These are phyloP conservation scores for Fusarium graminum DNA, from an alignment of 2,329 filamentous ascomycete species.

Conservation along the genomic window DNA sequence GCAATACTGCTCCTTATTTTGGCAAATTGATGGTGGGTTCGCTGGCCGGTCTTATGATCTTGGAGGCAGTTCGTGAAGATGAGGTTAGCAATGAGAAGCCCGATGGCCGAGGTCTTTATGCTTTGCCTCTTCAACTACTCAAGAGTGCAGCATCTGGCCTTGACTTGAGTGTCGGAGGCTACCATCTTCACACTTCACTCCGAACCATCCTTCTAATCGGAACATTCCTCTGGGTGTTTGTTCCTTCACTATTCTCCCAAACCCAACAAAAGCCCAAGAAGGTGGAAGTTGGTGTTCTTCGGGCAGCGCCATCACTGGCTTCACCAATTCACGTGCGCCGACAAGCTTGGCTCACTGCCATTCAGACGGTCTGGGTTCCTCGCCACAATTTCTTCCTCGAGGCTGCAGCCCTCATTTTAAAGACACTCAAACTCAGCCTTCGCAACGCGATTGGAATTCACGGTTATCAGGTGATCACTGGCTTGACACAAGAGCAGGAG, in stretches of 20 bases:
- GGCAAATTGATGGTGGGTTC: conserved; percentile 93
- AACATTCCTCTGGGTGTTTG: conserved; percentile 66
- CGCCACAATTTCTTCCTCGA: conserved; percentile 89
- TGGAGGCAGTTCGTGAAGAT: conserved; percentile 81
- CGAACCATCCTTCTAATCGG: conserved; percentile 67
- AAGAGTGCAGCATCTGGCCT: conserved; percentile 61
- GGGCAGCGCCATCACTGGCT: conserved; percentile 76
- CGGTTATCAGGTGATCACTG: conserved; percentile 82
- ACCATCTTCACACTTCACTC: conserved; percentile 66
- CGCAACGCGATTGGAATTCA: conserved; percentile 82
- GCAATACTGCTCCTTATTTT: conserved; percentile 67
- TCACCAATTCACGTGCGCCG: conserved; percentile 87
- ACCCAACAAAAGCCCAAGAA: conserved; percentile 65
- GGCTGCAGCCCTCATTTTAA: conserved; percentile 81
- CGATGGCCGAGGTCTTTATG: conserved; percentile 75
- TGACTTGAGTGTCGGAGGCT: conserved; percentile 67
- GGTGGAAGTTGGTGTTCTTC: conserved; percentile 59
- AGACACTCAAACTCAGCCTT: conserved; percentile 84
- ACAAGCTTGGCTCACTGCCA: conserved; percentile 91
- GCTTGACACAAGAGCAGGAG: conserved; percentile 86
- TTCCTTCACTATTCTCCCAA: conserved; percentile 65
- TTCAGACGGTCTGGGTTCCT: conserved; percentile 93
- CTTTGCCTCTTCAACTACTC: conserved; percentile 72
- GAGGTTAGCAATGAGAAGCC: conserved; percentile 74
- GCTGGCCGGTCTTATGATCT: conserved; percentile 89